Conservation (phyloP, 1,284 basidiomycete species). For the Ustilago tritici region DNA sequence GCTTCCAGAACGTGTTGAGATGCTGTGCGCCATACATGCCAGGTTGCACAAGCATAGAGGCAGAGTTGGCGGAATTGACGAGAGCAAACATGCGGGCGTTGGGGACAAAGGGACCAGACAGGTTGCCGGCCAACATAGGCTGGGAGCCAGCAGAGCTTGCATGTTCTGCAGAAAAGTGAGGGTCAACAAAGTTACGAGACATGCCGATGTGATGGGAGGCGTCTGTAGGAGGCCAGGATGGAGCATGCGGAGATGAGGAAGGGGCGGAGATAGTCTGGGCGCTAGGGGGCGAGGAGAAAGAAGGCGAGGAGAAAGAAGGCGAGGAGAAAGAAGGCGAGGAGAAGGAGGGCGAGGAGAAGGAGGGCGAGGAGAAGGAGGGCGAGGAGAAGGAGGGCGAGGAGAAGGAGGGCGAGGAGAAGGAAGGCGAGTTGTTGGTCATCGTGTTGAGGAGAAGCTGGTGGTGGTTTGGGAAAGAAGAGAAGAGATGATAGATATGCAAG, state of each 20-base stretch:
- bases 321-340: constrained; percentile 15
- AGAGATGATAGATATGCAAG: constrained; percentile 4
- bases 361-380: constrained; percentile 29
- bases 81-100: constrained; percentile 5
- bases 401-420: constrained; percentile 16
- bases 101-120: constrained; percentile 18
- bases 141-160: constrained; percentile 20
- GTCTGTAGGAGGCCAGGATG: constrained; percentile 20
- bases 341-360: constrained; percentile 33
- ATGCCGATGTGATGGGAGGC: constrained; percentile 18
- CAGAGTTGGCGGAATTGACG: not conserved
- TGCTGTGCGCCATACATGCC: constrained; percentile 31
- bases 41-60: constrained; percentile 22
- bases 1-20: constrained; percentile 35
- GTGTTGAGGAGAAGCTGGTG: constrained; percentile 2
- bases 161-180: constrained; percentile 26
- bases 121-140: constrained; percentile 18
- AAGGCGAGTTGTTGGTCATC: constrained; percentile 37
- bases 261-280: constrained; percentile 21
- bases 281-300: constrained; percentile 24
- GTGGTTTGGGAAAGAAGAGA: not conserved
- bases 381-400: constrained; percentile 29
- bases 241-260: constrained; percentile 31
- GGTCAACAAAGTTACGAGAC: constrained; percentile 16
- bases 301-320: constrained; percentile 29